phyloP scores from a whole-genome alignment of 2,329 filamentous ascomycete species.

The Diaporthe ampelina region DNA sequence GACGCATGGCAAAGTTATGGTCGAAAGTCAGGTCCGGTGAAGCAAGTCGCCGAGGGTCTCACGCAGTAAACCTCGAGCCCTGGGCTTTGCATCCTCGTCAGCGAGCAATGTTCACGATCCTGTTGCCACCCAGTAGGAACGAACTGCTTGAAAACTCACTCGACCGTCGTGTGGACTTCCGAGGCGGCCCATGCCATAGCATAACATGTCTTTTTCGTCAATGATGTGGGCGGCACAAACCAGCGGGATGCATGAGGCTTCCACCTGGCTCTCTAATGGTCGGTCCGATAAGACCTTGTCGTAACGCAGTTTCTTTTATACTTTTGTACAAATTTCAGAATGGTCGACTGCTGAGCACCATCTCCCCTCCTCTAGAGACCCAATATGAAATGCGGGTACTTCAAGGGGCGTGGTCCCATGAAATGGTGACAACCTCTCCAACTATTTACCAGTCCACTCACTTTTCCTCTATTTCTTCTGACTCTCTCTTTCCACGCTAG shows the following conservation, averaged over 20 bases:
- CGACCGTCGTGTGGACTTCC: too few relatives aligned
- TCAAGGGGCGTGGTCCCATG: slow-evolving; percentile 15
- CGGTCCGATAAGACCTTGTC: neutral
- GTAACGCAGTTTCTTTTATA: slow-evolving; percentile 11
- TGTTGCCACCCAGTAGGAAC: neutral
- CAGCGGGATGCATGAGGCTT: too few relatives aligned
- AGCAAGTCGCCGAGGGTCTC: neutral
- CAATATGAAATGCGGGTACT: slow-evolving; percentile 9
- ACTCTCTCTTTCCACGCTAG: neutral
- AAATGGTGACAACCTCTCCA: slow-evolving; percentile 26
- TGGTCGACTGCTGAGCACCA: neutral
- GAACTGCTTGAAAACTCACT: neutral
- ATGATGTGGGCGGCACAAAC: neutral
- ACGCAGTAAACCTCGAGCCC: neutral
- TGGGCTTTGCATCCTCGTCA: neutral
- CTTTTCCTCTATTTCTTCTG: neutral
- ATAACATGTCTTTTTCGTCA: neutral
- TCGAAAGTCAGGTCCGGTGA: neutral
- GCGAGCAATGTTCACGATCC: neutral
- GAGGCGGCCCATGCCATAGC: neutral
- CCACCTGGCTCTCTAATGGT: neutral
- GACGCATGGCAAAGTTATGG: neutral
- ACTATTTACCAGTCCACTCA: slow-evolving; percentile 16
- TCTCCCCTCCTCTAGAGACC: slow-evolving; percentile 15
- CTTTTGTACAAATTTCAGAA: slow-evolving; percentile 24